These are phyloP conservation scores for Claviceps cyperi DNA, from an alignment of 2,329 filamentous ascomycete species.

Conservation along the genomic window DNA sequence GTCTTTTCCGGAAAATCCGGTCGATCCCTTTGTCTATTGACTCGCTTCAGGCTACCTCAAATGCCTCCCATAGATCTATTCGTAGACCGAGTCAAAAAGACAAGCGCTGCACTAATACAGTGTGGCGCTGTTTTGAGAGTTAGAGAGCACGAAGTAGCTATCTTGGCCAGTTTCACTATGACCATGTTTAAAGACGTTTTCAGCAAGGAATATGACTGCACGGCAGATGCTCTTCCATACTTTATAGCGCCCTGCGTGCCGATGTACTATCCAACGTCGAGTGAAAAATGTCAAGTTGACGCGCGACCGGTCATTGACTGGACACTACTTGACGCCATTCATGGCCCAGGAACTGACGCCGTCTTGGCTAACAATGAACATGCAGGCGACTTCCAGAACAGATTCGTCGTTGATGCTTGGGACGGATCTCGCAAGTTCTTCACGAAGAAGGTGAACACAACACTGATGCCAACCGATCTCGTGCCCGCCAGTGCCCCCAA, in stretches of 20 bases:
- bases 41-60: conserved; percentile 46
- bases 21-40: conserved; percentile 55
- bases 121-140: conserved; percentile 30
- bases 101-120: conserved; percentile 37
- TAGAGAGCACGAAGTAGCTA: conserved; percentile 28
- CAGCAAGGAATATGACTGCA: conserved; percentile 65
- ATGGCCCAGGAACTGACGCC: conserved; percentile 11
- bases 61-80: conserved; percentile 59
- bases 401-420: conserved; percentile 41
- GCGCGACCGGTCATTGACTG: conserved; percentile 39
- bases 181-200: conserved; percentile 72
- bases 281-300: neutral
- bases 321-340: conserved; percentile 33
- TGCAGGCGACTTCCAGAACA: conserved; percentile 27
- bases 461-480: conserved; percentile 48
- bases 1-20: conserved; percentile 42
- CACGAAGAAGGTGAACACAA: conserved; percentile 34
- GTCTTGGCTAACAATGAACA: neutral
- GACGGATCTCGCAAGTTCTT: conserved; percentile 52
- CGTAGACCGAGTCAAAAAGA: conserved; percentile 48
- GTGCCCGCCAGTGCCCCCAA: conserved; percentile 43
- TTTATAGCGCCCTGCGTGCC: conserved; percentile 52
- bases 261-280: neutral
- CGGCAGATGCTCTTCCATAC: conserved; percentile 57
- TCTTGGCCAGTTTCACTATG: conserved; percentile 59